Conservation (phyloP, 75 land plant species). For the Pinus albicaulis region DNA sequence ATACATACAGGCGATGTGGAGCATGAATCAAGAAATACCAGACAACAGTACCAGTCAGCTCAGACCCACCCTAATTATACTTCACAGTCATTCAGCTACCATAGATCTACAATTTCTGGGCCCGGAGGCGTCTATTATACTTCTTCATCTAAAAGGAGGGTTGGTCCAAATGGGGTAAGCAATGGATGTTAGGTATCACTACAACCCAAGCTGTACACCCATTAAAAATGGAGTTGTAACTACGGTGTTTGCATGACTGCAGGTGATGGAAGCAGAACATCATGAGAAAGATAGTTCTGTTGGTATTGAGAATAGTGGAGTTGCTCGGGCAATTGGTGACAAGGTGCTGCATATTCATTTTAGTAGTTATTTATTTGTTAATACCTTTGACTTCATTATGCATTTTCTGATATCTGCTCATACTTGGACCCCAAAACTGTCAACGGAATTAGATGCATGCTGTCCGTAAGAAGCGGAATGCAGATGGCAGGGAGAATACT, state of each 20-base stretch:
- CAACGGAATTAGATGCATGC: slow-evolving; percentile 25
- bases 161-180: slow-evolving; percentile 45
- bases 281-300: slow-evolving; percentile 33
- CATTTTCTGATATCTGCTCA: background rate
- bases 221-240: background rate
- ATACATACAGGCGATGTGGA: background rate
- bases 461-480: slow-evolving; percentile 30
- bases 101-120: slow-evolving; percentile 36
- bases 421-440: background rate
- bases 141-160: slow-evolving; percentile 31
- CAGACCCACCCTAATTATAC: background rate
- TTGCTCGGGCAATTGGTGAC: slow-evolving; percentile 29
- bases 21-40: slow-evolving; percentile 1
- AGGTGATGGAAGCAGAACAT: slow-evolving; percentile 36
- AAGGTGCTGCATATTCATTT: slow-evolving; percentile 24
- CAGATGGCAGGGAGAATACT: slow-evolving; percentile 42
- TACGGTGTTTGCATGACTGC: background rate
- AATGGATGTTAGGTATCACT: background rate
- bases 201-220: background rate
- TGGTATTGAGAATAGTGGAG: slow-evolving; percentile 23
- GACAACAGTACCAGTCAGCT: background rate
- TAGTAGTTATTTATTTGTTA: background rate
- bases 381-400: background rate
- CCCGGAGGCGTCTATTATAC: slow-evolving; percentile 38
- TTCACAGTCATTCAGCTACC: slow-evolving; percentile 25